Percentiles rank a stretch among this genome's conserved stretches.
These are phyloP conservation scores for Tylopilus sp. DNA, from an alignment of 768 basidiomycete species.

Conservation along the genomic window DNA sequence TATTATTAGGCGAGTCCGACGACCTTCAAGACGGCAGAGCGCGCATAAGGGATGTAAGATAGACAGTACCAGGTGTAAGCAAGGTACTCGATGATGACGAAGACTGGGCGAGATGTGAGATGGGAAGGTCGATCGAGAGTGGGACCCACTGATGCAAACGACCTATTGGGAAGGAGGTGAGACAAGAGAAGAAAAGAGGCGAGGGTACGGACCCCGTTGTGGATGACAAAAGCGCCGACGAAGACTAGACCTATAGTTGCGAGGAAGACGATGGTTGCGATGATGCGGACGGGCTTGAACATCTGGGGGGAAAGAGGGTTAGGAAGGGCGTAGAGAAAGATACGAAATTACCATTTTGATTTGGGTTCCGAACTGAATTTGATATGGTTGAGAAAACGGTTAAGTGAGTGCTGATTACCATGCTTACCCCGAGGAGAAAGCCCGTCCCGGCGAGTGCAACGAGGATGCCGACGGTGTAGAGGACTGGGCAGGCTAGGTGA, in stretches of 20 bases:
- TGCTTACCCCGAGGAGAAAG: conserved; percentile 82
- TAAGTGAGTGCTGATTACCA: not conserved
- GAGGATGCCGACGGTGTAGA: conserved; percentile 81
- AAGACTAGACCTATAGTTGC: conserved; percentile 80
- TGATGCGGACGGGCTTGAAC: conserved; percentile 90
- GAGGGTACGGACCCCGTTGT: conserved; percentile 51
- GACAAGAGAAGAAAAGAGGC: not conserved
- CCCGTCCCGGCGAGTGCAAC: conserved; percentile 85
- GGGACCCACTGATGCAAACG: conserved; percentile 57
- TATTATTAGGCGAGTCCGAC: conserved; percentile 40
- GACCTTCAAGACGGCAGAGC: conserved; percentile 64
- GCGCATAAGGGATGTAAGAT: conserved; percentile 90
- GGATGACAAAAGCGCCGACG: conserved; percentile 77
- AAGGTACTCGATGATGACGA: conserved; percentile 88
- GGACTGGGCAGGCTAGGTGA: conserved; percentile 42
- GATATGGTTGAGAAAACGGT: not conserved
- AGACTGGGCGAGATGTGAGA: conserved; percentile 48
- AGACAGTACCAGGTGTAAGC: conserved; percentile 89
- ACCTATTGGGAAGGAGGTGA: conserved; percentile 36
- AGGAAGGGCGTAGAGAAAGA: not conserved
- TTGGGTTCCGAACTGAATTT: conserved; percentile 68
- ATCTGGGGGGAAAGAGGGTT: conserved; percentile 49
- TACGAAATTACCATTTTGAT: conserved; percentile 60
- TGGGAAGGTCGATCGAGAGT: not conserved
- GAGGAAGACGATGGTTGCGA: conserved; percentile 77